phyloP scores from a whole-genome alignment of 179 eudicot genomes.

The Actinidia arguta region DNA sequence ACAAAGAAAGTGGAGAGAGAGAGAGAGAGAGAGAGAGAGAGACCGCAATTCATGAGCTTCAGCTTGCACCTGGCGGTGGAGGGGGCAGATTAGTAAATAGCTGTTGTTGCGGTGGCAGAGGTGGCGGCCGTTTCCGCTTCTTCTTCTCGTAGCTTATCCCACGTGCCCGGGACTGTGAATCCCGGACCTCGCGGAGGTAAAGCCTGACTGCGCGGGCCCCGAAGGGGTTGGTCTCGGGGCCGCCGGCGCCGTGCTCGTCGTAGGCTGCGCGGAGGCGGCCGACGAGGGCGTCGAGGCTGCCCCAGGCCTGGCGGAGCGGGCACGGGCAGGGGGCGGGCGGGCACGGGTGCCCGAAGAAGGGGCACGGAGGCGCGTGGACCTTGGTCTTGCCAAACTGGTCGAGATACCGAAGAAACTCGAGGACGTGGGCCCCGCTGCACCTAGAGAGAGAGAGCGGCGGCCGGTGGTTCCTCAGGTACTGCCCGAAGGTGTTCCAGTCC shows the following conservation, averaged over 20 bases:
- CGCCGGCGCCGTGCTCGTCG: constrained; percentile 76
- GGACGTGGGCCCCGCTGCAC: constrained; percentile 87
- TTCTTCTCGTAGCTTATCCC: constrained; percentile 88
- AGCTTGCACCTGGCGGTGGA: constrained; percentile 21
- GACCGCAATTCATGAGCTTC: neutral
- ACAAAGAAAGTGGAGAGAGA: neutral
- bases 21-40: too few species aligned
- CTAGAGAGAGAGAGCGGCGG: constrained; percentile 72
- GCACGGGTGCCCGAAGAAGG: constrained; percentile 76
- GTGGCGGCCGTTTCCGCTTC: constrained; percentile 59
- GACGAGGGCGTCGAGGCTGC: constrained; percentile 78
- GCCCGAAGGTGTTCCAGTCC: constrained; percentile 90
- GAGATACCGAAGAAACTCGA: constrained; percentile 77
- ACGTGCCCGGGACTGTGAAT: constrained; percentile 47
- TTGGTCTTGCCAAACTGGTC: constrained; percentile 91
- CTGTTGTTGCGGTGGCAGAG: constrained; percentile 20
- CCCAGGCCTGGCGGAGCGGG: constrained; percentile 92
- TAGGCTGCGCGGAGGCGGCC: constrained; percentile 88
- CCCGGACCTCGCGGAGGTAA: constrained; percentile 77
- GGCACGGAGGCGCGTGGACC: constrained; percentile 70
- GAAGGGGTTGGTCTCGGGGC: constrained; percentile 78
- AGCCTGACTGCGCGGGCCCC: constrained; percentile 81
- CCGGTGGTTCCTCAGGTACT: constrained; percentile 75
- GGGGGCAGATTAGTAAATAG: constrained; percentile 10
- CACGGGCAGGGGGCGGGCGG: constrained; percentile 91